Percentiles rank a stretch among this genome's conserved stretches.
Conservation (phyloP, 495 filamentous ascomycete genomes). For the Thozetella sp. region DNA sequence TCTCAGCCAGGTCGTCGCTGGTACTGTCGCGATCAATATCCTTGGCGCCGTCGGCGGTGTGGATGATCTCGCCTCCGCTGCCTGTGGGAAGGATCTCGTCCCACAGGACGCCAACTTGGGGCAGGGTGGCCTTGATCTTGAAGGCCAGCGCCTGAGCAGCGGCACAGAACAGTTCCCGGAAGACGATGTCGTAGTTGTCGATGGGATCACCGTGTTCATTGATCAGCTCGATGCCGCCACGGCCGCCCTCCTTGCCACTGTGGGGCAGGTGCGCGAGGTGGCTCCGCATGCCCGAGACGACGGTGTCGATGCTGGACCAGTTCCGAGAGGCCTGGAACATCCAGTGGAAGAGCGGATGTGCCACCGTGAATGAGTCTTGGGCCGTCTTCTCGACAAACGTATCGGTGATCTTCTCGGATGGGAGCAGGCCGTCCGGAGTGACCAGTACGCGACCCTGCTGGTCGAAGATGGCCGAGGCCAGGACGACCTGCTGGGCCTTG, state of each 20-base stretch:
- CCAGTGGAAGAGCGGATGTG: constrained; percentile 86
- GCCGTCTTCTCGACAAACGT: constrained; percentile 75
- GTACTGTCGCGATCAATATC: constrained; percentile 4
- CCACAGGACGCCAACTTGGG: constrained; percentile 73
- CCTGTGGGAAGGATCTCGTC: constrained; percentile 76
- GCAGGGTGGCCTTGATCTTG: constrained; percentile 60
- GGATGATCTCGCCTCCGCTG: not conserved
- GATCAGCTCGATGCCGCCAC: constrained; percentile 31
- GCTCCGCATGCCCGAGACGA: constrained; percentile 69
- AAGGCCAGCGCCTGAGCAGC: constrained; percentile 74
- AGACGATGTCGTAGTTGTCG: constrained; percentile 71
- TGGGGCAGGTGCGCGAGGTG: constrained; percentile 50
- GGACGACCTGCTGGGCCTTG: constrained; percentile 75
- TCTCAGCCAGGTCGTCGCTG: constrained; percentile 21
- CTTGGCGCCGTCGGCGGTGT: constrained; percentile 7
- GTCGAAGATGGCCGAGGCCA: constrained; percentile 80
- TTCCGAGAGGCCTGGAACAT: constrained; percentile 77
- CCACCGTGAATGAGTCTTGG: constrained; percentile 74
- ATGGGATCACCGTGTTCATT: constrained; percentile 46
- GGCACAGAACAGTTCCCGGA: constrained; percentile 87
- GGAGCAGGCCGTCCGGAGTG: constrained; percentile 77
- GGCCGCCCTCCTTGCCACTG: constrained; percentile 12
- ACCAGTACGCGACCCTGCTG: constrained; percentile 75
- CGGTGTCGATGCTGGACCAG: constrained; percentile 68
- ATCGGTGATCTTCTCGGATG: constrained; percentile 77